Conservation (phyloP, 2,329 filamentous ascomycete species). For the Trichoderma hamatum region DNA sequence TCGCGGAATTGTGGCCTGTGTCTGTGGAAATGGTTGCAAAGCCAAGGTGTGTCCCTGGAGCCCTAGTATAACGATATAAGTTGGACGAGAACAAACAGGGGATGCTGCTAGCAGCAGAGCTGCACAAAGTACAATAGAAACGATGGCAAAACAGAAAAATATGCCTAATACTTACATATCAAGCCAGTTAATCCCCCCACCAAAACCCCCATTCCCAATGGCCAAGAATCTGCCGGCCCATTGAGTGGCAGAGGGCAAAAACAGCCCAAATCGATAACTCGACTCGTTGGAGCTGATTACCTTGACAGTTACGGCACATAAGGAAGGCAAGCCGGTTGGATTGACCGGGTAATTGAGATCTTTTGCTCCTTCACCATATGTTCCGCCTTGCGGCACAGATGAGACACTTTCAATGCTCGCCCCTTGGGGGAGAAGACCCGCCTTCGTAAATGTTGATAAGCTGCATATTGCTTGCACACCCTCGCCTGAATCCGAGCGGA, state of each 20-base stretch:
- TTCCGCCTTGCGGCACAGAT: background rate
- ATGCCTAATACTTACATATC: background rate
- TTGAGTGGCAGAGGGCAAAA: background rate
- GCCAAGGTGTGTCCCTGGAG: background rate
- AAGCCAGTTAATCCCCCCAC: background rate
- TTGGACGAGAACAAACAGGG: background rate
- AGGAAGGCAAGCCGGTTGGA: background rate
- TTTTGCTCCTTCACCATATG: background rate
- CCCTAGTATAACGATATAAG: background rate
- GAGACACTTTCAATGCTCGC: background rate
- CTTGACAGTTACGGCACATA: background rate
- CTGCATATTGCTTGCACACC: background rate
- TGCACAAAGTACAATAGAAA: background rate
- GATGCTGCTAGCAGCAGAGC: background rate
- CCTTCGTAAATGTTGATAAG: background rate
- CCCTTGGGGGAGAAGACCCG: background rate
- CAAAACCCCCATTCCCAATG: background rate
- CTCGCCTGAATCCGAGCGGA: background rate
- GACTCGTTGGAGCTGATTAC: background rate
- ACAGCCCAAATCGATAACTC: background rate
- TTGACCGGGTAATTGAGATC: background rate
- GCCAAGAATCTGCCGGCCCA: background rate
- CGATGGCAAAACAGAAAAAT: too few relatives aligned
- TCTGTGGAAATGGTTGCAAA: background rate
- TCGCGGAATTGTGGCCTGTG: background rate